Evolutionary conservation across 139 green algal species (phyloP).

Genomic region (Parachlorella kessleri): DNA sequence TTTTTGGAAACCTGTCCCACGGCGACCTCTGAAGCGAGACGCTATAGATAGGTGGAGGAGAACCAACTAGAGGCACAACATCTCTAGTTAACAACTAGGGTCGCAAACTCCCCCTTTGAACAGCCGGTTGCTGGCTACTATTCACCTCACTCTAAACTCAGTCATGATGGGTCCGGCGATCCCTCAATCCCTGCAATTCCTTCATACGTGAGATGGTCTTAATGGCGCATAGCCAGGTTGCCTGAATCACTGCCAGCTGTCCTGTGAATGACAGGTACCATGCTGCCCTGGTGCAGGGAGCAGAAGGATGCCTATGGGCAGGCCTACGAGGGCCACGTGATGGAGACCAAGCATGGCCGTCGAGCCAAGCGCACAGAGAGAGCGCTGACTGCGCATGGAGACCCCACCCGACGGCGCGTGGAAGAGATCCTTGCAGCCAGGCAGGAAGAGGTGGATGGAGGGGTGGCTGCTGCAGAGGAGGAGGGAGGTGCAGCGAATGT

Average conservation of each 20-base stretch:
- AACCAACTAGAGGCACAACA: neutral
- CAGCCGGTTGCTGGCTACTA: too few relatives aligned
- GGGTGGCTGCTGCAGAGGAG: neutral
- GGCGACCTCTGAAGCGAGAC: neutral
- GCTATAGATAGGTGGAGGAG: neutral
- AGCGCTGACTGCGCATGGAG: neutral
- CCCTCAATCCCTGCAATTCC: neutral
- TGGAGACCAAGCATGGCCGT: slow-evolving; percentile 13
- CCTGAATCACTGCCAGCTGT: neutral
- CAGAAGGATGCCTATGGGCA: slow-evolving; percentile 21
- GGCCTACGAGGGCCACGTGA: neutral
- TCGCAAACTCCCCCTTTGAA: too few relatives aligned
- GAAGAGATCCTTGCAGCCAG: slow-evolving; percentile 13
- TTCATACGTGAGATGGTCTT: neutral
- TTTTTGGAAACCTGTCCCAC: neutral
- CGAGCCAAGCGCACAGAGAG: neutral
- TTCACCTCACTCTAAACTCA: too few relatives aligned
- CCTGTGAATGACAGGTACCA: neutral
- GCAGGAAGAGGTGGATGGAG: neutral
- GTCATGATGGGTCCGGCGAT: neutral
- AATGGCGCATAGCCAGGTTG: neutral
- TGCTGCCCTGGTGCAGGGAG: neutral
- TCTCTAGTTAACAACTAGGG: too few relatives aligned
- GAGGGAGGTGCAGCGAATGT: too few relatives aligned
- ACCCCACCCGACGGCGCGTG: slow-evolving; percentile 19